Base-by-base conservation (phyloP, 2,329 filamentous ascomycete genomes). In the Phaeophleospora eucalypticola region DNA sequence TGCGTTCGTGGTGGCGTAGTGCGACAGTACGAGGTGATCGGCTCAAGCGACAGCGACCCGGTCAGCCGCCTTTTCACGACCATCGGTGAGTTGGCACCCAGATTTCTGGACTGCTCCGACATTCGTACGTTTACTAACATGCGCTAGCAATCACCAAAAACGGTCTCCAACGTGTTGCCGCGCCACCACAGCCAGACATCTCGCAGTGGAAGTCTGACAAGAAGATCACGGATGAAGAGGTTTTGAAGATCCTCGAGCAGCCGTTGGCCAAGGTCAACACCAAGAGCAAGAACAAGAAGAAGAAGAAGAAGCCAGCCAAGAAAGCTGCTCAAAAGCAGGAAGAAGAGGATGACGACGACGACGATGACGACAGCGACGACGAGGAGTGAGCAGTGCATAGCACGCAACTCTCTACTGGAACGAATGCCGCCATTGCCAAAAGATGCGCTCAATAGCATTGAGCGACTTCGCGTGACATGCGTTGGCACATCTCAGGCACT, bases 201-300 rank as follows among this genome's bases (percentile, higher is more conserved):
- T 80, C 78, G 66, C 89, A 90, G 76, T 82, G 85, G 78, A 86
- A 95, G 80, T 85, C 88, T 27, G 90, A 97, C 71, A 97, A 97
- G 82, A 96, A 96, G 81, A 95, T 98, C 65, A 85, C 83, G 58
- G 91, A 97, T 57, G 89, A 95, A 75, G 91, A 97, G 74, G 79
- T 98, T 58, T 82, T 97, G 61, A 88, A 93, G 78, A 91, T 97
- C 56, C 80, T 98, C 42, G 89, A 93, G 73, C 87, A 87, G 70
- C 91, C 91, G 24, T 73, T 95, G 61, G 73, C 76, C 51, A 81
- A 79, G 65, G 73, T 76, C 17, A 73, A 75, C 36, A 73, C 72
- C 43, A 77, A 84, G 57, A 88, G 87, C 73, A 87, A 87, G 74
- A 89, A 90, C 68, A 90, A 89, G 67, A 89, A 89, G 77, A 93